Conservation (phyloP, 2,329 filamentous ascomycete species). For the Colletotrichum tamarilloi region DNA sequence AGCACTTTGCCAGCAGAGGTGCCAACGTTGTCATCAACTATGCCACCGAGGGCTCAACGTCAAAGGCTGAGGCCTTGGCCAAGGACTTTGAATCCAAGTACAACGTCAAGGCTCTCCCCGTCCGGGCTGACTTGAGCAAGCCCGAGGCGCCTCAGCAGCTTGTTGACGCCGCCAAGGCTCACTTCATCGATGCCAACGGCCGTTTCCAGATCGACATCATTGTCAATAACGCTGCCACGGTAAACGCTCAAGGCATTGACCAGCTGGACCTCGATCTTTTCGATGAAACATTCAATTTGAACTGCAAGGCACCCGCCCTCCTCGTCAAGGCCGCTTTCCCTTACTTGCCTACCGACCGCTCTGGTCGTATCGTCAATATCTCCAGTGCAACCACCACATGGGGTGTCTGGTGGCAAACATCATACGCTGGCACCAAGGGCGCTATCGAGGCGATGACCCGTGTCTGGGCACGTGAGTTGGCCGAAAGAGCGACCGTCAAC, state of each 20-base stretch:
- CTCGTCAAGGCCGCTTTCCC: conserved; percentile 78
- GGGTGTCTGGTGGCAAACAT: conserved; percentile 39
- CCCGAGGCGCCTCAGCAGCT: conserved; percentile 70
- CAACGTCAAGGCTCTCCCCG: conserved; percentile 65
- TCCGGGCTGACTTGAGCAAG: conserved; percentile 78
- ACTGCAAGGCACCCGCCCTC: conserved; percentile 83
- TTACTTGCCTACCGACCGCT: conserved; percentile 76
- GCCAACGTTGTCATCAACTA: conserved; percentile 77
- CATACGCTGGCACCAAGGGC: conserved; percentile 67
- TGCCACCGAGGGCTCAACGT: conserved; percentile 58
- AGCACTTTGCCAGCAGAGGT: conserved; percentile 79
- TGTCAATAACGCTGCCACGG: conserved; percentile 85
- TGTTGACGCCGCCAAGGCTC: conserved; percentile 66
- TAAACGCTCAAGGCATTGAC: conserved; percentile 69
- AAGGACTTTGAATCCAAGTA: conserved; percentile 60
- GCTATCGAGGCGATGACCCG: conserved; percentile 69
- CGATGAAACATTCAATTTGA: conserved; percentile 78
- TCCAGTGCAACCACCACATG: conserved; percentile 52
- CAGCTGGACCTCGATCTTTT: conserved; percentile 66
- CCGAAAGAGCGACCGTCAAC: conserved; percentile 64
- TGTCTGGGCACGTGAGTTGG: conserved; percentile 67
- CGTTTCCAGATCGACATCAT: conserved; percentile 81
- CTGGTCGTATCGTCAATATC: conserved; percentile 65
- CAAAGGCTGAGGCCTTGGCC: conserved; percentile 52
- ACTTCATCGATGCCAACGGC: conserved; percentile 62